Evolutionary conservation across 176 grass and related monocot genomes (phyloP).

Genomic region (Avena atlantica): DNA sequence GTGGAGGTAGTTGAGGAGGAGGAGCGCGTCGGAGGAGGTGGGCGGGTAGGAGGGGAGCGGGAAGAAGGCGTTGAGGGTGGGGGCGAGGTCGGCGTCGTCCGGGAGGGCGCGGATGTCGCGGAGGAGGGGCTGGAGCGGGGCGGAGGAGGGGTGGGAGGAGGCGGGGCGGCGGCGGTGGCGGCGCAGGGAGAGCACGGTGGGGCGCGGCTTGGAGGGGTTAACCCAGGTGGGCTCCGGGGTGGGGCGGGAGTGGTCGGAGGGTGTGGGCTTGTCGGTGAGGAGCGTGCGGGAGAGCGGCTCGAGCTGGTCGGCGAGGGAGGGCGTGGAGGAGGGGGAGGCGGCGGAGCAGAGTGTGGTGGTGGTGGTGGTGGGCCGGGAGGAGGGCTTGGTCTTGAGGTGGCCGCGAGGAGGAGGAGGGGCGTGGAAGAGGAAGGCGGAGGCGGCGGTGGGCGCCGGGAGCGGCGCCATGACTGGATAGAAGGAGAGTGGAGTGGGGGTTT

Average conservation of each 20-base stretch:
- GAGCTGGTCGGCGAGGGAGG: conserved; percentile 82
- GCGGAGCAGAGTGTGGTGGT: conserved; percentile 29
- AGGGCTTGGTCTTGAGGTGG: conserved; percentile 17
- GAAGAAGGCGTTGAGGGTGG: conserved; percentile 54
- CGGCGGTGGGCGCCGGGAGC: conserved; percentile 38
- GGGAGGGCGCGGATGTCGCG: conserved; percentile 58
- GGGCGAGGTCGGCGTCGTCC: conserved; percentile 52
- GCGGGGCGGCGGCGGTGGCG: conserved; percentile 64
- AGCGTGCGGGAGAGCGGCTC: conserved; percentile 67
- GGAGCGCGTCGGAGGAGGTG: conserved; percentile 62
- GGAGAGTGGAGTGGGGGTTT: not conserved
- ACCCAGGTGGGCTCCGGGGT: conserved; percentile 71
- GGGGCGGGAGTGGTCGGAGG: not conserved
- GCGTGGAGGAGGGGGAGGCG: conserved; percentile 36
- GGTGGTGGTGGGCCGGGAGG: not conserved
- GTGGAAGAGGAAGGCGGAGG: conserved; percentile 53
- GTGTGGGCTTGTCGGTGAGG: conserved; percentile 60
- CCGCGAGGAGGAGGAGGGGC: conserved; percentile 31
- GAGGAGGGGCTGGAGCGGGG: conserved; percentile 48
- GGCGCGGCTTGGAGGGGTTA: conserved; percentile 78
- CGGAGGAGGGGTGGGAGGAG: conserved; percentile 47
- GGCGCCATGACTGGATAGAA: conserved; percentile 49
- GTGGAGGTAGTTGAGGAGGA: conserved; percentile 79
- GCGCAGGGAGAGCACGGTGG: conserved; percentile 69
- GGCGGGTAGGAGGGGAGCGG: conserved; percentile 39